phyloP scores from a whole-genome alignment of 208 protist species.

The Acanthamoeba sp. region DNA sequence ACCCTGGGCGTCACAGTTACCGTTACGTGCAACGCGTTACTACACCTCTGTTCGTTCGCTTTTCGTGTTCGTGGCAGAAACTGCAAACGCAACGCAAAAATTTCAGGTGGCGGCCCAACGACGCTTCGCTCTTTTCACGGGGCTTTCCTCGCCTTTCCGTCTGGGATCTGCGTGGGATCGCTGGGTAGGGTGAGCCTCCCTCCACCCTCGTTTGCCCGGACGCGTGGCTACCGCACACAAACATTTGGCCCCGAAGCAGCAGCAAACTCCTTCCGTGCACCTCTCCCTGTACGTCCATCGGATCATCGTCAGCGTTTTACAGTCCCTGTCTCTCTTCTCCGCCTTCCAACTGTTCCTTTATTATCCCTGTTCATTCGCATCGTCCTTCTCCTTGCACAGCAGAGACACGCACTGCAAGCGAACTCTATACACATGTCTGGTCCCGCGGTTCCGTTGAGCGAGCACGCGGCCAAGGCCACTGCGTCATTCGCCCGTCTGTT shows the following conservation, averaged over 20 bases:
- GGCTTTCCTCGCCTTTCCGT: constrained; percentile 25
- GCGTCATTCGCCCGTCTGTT: neutral
- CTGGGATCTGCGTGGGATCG: neutral
- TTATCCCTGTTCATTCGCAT: no score
- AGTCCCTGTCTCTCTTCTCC: no score
- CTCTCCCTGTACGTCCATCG: no score
- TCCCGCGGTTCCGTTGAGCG: neutral
- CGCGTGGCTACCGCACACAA: no score
- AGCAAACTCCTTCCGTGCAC: no score
- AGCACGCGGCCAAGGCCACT: neutral
- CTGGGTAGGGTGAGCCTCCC: neutral
- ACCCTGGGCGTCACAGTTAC: no score
- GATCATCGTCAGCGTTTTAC: no score
- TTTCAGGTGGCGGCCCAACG: neutral
- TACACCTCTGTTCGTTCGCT: no score
- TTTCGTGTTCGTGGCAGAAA: no score
- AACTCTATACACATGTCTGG: neutral
- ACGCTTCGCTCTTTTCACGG: neutral
- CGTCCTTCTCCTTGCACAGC: neutral
- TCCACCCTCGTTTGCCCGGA: neutral
- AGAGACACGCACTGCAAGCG: neutral
- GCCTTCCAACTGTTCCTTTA: no score
- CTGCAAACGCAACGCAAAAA: neutral
- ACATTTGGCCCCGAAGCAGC: no score
- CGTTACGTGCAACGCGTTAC: no score